Conservation (phyloP, 306 rosid species). For the Quercus parvula region DNA sequence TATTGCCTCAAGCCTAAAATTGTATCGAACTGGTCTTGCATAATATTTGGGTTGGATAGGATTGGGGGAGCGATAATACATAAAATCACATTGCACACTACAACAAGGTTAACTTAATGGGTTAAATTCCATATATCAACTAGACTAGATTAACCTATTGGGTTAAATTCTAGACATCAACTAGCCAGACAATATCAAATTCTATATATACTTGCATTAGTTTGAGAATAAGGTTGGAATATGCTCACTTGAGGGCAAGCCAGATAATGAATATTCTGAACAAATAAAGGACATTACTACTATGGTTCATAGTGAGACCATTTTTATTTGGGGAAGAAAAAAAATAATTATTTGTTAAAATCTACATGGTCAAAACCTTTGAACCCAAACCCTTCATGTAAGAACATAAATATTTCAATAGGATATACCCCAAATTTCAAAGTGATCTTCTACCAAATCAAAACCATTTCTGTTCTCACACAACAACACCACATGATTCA, state of each 20-base stretch:
- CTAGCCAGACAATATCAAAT: too few species aligned
- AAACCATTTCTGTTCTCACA: background rate
- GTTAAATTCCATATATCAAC: too few species aligned
- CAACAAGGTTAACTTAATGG: too few species aligned
- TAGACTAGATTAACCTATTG: too few species aligned
- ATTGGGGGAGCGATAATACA: too few species aligned
- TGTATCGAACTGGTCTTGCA: too few species aligned
- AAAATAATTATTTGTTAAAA: background rate
- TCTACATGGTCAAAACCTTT: background rate
- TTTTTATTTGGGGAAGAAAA: too few species aligned
- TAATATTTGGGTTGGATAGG: too few species aligned
- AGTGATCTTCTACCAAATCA: background rate
- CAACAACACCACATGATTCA: background rate
- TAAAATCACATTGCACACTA: too few species aligned
- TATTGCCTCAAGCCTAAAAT: too few species aligned
- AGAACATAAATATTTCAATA: background rate
- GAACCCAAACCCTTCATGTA: background rate
- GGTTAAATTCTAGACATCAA: too few species aligned
- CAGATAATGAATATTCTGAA: background rate
- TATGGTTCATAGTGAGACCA: too few species aligned
- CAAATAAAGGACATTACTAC: background rate
- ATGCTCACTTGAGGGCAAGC: background rate
- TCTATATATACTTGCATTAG: background rate
- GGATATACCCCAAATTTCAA: background rate
- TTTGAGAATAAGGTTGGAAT: background rate